Percentiles rank a stretch among this genome's conserved stretches.
Conservation (phyloP, 106 monocot genomes). For the Dioscorea alata region DNA sequence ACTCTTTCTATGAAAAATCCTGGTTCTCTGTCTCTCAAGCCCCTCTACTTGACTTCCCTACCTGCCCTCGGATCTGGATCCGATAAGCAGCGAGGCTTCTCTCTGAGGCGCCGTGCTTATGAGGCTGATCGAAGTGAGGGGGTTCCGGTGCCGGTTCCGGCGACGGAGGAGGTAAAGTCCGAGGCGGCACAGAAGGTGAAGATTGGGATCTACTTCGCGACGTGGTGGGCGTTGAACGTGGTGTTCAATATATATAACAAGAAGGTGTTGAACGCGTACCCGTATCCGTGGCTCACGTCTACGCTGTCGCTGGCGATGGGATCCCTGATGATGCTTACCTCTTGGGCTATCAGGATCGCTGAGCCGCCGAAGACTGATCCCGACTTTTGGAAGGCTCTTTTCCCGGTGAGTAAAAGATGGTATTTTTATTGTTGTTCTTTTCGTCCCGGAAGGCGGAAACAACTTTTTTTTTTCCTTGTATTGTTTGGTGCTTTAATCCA, state of each 20-base stretch:
- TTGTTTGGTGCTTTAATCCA: too few relatives aligned
- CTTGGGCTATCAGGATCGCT: slow-evolving; percentile 62
- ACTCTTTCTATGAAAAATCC: background rate
- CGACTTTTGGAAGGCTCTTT: slow-evolving; percentile 82
- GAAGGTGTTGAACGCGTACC: slow-evolving; percentile 93
- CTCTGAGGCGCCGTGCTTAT: slow-evolving; percentile 9
- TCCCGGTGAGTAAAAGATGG: slow-evolving; percentile 47
- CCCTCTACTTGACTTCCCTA: background rate
- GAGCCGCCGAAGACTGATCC: slow-evolving; percentile 65
- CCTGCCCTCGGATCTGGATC: slow-evolving; percentile 7
- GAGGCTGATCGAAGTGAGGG: slow-evolving; percentile 31
- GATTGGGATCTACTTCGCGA: slow-evolving; percentile 90
- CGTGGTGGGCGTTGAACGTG: slow-evolving; percentile 97
- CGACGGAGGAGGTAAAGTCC: slow-evolving; percentile 12
- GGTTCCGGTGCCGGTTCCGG: slow-evolving; percentile 4
- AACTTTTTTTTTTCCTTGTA: too few relatives aligned
- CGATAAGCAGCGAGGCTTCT: slow-evolving; percentile 1
- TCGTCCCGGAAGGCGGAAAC: too few relatives aligned
- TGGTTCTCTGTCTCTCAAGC: background rate
- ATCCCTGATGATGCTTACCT: slow-evolving; percentile 76
- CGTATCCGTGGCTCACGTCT: slow-evolving; percentile 87
- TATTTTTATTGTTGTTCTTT: too few relatives aligned
- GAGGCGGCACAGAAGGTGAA: slow-evolving; percentile 56
- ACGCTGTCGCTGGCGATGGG: slow-evolving; percentile 87
- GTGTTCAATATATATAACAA: slow-evolving; percentile 99